Conservation (phyloP, 495 filamentous ascomycete species). For the Penicillium ucsense region DNA sequence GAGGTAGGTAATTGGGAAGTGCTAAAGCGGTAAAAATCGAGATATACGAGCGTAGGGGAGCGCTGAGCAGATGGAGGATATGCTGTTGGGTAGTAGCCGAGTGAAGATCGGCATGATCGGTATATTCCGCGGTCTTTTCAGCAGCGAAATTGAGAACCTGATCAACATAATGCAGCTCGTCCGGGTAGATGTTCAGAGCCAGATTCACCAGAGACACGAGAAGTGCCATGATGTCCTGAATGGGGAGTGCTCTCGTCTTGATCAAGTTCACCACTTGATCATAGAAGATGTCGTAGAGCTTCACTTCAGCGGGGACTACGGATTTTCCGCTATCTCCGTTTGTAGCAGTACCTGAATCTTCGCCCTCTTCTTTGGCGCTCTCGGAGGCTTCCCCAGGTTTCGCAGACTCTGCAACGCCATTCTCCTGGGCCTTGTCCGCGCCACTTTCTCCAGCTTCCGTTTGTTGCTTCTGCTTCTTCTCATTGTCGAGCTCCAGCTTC, state of each 20-base stretch:
- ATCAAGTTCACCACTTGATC: conserved; percentile 91
- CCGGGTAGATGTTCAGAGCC: conserved; percentile 89
- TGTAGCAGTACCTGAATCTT: conserved; percentile 10
- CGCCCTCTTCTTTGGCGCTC: conserved; percentile 10
- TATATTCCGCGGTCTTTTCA: conserved; percentile 77
- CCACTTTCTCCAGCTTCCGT: conserved; percentile 23
- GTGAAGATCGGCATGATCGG: conserved; percentile 89
- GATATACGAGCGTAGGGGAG: conserved; percentile 78
- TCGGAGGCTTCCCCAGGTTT: conserved; percentile 16
- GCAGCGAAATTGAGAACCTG: conserved; percentile 85
- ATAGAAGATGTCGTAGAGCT: conserved; percentile 95
- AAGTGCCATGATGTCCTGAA: conserved; percentile 89
- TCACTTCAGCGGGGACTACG: conserved; percentile 72
- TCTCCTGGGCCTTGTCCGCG: conserved; percentile 27
- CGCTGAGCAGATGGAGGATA: conserved; percentile 76
- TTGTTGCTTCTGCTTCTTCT: conserved; percentile 36
- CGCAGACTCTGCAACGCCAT: conserved; percentile 23
- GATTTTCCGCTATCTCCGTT: conserved; percentile 32
- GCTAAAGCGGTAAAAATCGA: conserved; percentile 91
- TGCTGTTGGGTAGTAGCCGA: conserved; percentile 79
- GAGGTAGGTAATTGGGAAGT: conserved; percentile 80
- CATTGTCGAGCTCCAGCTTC: conserved; percentile 61
- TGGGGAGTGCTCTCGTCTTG: conserved; percentile 77
- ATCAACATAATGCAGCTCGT: conserved; percentile 88
- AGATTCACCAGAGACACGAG: conserved; percentile 88